Evolutionary conservation across 495 filamentous ascomycete species (phyloP).

Genomic region (Neurospora sp.): DNA sequence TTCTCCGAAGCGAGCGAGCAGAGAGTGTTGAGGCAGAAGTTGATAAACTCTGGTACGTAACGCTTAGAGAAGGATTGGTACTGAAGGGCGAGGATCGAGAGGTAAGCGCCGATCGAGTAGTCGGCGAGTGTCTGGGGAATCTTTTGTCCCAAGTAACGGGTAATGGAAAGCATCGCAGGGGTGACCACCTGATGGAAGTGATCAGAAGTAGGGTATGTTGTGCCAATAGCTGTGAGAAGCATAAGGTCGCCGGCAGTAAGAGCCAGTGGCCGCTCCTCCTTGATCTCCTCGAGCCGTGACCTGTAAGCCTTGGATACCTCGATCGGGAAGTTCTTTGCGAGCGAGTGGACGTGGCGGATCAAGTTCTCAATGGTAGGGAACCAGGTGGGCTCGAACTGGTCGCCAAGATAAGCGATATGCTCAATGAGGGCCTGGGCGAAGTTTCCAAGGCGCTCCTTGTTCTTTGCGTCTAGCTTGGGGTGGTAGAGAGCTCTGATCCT

Average conservation of each 20-base stretch:
- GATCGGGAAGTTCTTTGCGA: slow-evolving; percentile 72
- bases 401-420: slow-evolving; percentile 61
- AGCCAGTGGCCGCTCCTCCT: slow-evolving; percentile 46
- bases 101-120: slow-evolving; percentile 64
- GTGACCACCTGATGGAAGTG: slow-evolving; percentile 92
- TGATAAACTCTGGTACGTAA: slow-evolving; percentile 79
- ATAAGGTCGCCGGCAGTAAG: slow-evolving; percentile 67
- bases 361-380: slow-evolving; percentile 31
- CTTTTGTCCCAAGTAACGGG: slow-evolving; percentile 71
- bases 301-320: slow-evolving; percentile 71
- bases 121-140: slow-evolving; percentile 52
- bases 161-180: slow-evolving; percentile 72
- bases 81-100: slow-evolving; percentile 63
- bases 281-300: slow-evolving; percentile 54
- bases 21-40: slow-evolving; percentile 71
- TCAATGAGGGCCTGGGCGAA: slow-evolving; percentile 71
- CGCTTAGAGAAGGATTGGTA: slow-evolving; percentile 76
- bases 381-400: slow-evolving; percentile 26
- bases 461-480: slow-evolving; percentile 70
- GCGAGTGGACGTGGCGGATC: slow-evolving; percentile 42
- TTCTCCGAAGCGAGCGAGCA: slow-evolving; percentile 51
- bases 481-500: slow-evolving; percentile 83
- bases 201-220: slow-evolving; percentile 89
- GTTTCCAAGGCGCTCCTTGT: slow-evolving; percentile 69
- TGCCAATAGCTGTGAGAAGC: slow-evolving; percentile 68